Evolutionary conservation across 352 stramenopile species (phyloP), one percentile per base, ranked within the genome.

Genomic region (Pythium phragmiticola): DNA sequence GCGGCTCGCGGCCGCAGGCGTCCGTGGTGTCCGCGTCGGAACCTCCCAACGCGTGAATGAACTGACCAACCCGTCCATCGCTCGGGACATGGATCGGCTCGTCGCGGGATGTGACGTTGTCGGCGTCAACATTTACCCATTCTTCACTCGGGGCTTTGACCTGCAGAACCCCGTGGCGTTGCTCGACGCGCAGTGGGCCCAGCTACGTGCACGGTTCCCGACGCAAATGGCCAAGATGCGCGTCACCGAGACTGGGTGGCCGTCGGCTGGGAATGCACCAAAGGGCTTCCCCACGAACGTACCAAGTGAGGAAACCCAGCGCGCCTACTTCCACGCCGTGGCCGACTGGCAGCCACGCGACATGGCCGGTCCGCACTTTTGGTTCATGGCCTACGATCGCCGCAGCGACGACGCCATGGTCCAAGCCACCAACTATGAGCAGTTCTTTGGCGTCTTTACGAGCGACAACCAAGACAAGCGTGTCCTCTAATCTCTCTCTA

Each of bases 331-430:
- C 68, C 63, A 70, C 0, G 63, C 67, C 7, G 57, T 77, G 16
- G 39, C 33, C 37, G n/a, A 67, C 14, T 80, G 73, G 70, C 65
- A 43, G 9, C 65, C 69, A 4, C 41, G 33, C 0, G 63, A 66
- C 39, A 19, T 41, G n/a, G 23, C 30, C 48, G 45, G 56, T 11
- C n/a, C 59, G 52, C 33, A 78, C 58, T 89, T 89, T 63, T 87
- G 77, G 76, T 87, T 86, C 63, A 70, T 75, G 48, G 62, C 79
- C 28, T 89, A 87, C 51, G 77, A 89, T 49, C 75, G 77, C 39
- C 74, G 72, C 34, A 67, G 68, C 13, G 77, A 84, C 63, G 80
- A 87, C 45, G 21, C 37, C 12, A 56, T 55, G 47, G 69, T 69
- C 21, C 75, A 53, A 0, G 72, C 76, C 51, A 30, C 26, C 26